Evolutionary conservation across 352 stramenopile genomes (phyloP).

Genomic region (Phytophthora tubulina): DNA sequence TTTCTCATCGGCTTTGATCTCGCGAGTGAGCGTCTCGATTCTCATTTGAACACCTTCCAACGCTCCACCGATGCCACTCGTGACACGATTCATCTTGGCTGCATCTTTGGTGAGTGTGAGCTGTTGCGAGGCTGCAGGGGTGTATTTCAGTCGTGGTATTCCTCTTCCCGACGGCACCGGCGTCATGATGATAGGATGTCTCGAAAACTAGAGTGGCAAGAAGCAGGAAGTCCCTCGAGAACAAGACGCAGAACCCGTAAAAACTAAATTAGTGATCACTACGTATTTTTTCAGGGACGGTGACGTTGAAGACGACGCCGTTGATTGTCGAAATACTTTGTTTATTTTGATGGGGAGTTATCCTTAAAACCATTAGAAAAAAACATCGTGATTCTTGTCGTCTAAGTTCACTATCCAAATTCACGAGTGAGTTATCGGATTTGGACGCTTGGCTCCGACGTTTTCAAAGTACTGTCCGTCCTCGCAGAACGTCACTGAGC

Average conservation of each 20-base stretch:
- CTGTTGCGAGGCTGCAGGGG: conserved; percentile 50
- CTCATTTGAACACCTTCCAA: conserved; percentile 68
- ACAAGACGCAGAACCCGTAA: conserved; percentile 11
- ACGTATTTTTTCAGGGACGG: conserved; percentile 5
- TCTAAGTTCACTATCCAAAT: not conserved
- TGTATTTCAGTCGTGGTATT: conserved; percentile 64
- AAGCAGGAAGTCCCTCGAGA: not conserved
- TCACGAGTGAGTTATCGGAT: conserved; percentile 26
- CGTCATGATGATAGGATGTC: conserved; percentile 11
- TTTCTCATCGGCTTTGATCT: conserved; percentile 82
- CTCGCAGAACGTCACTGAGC: conserved; percentile 39
- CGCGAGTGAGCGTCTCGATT: conserved; percentile 67
- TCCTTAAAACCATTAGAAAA: not conserved
- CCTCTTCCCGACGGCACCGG: conserved; percentile 32
- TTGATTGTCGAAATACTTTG: not conserved
- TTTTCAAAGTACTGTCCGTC: conserved; percentile 33
- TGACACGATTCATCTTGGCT: conserved; percentile 76
- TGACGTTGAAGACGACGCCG: not conserved
- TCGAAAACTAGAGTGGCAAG: not conserved
- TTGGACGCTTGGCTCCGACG: conserved; percentile 2
- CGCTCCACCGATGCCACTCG: conserved; percentile 72
- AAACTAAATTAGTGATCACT: conserved; percentile 18
- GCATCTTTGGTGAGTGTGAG: conserved; percentile 65
- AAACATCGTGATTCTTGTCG: not conserved
- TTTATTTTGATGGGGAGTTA: conserved; percentile 8